Conservation (phyloP, 768 basidiomycete genomes). For the Lactarius akahatsu region DNA sequence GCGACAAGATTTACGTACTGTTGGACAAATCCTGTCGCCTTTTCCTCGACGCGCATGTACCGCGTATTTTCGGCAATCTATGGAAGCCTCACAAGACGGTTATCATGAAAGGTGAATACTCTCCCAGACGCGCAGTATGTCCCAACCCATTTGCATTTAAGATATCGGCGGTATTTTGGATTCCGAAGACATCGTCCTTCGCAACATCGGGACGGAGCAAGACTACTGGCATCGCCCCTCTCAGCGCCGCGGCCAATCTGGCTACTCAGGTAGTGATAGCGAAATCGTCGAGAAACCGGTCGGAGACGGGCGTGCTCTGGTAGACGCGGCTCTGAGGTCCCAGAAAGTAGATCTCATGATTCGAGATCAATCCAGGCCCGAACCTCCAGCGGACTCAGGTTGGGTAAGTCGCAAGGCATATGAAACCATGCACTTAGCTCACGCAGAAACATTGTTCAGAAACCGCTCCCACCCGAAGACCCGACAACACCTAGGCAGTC, state of each 20-base stretch:
- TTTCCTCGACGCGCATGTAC: not conserved
- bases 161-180: not conserved
- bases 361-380: not conserved
- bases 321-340: not conserved
- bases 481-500: not conserved
- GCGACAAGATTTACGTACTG: not conserved
- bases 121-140: too few species aligned
- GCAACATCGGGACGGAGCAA: not conserved
- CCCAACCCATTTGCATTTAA: not conserved
- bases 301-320: not conserved
- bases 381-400: not conserved
- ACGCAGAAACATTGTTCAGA: not conserved
- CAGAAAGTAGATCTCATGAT: slow-evolving; percentile 1
- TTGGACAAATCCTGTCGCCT: slow-evolving; percentile 1
- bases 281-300: not conserved
- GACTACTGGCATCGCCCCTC: slow-evolving; percentile 1
- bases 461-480: not conserved
- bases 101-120: slow-evolving; percentile 15
- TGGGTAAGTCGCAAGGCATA: not conserved
- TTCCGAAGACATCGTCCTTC: not conserved
- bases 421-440: not conserved
- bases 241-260: not conserved
- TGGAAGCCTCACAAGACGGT: slow-evolving; percentile 9
- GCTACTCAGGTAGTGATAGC: not conserved
- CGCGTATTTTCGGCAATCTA: slow-evolving; percentile 9